These are phyloP conservation scores for Hymenoscyphus infarciens DNA, from an alignment of 2,329 filamentous ascomycete species.

Conservation along the genomic window DNA sequence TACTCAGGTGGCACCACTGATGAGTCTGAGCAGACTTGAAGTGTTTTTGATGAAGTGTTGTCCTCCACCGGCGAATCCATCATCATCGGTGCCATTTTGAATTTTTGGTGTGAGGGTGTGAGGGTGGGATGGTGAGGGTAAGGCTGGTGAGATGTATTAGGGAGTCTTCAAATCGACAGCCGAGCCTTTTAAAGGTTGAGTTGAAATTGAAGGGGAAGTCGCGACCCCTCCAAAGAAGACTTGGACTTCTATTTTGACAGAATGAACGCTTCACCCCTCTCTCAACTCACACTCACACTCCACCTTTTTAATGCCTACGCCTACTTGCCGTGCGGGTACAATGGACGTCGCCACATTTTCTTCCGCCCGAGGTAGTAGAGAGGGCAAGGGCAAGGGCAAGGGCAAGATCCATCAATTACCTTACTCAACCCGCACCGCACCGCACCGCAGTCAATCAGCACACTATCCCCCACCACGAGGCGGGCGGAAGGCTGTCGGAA, in stretches of 20 bases:
- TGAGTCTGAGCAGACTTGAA: slow-evolving; percentile 29
- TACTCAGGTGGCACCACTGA: slow-evolving; percentile 28
- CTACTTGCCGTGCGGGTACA: neutral
- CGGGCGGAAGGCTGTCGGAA: slow-evolving; percentile 3
- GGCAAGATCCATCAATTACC: neutral
- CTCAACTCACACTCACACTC: neutral
- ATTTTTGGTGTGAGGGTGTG: neutral
- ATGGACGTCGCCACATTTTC: neutral
- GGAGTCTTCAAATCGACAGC: neutral
- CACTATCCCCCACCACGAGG: neutral
- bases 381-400: too few relatives aligned
- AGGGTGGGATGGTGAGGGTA: neutral
- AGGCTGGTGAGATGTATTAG: neutral
- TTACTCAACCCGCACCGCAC: neutral
- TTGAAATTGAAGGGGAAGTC: neutral
- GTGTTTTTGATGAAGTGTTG: neutral
- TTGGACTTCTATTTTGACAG: neutral
- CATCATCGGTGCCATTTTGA: slow-evolving; percentile 24
- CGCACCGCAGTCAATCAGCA: slow-evolving; percentile 9
- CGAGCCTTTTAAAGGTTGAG: neutral
- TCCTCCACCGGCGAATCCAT: slow-evolving; percentile 16
- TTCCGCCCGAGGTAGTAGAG: neutral
- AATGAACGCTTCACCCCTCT: neutral
- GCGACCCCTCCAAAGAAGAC: neutral
- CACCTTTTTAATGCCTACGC: neutral